Conservation (phyloP, 2,329 filamentous ascomycete genomes). For the Penicillium sp. region DNA sequence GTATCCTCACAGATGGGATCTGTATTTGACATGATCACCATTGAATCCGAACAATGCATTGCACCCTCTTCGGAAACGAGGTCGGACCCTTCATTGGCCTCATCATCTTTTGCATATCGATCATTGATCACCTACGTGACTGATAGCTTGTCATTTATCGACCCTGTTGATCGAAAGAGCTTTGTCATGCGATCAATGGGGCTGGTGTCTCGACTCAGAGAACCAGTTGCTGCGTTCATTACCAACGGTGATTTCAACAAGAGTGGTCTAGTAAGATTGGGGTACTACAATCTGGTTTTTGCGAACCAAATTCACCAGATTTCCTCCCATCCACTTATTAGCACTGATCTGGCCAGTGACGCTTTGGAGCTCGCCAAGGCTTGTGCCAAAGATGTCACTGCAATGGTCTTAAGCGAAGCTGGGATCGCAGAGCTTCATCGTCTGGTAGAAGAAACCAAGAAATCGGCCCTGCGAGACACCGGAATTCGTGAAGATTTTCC, state of each 20-base stretch:
- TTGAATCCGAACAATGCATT: slow-evolving; percentile 18
- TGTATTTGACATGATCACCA: slow-evolving; percentile 36
- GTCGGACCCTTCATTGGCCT: slow-evolving; percentile 10
- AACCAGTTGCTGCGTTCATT: slow-evolving; percentile 28
- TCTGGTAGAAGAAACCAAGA: slow-evolving; percentile 49
- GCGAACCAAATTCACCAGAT: slow-evolving; percentile 41
- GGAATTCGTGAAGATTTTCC: slow-evolving; percentile 50
- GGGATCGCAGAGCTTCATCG: slow-evolving; percentile 39
- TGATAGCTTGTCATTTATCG: slow-evolving; percentile 52
- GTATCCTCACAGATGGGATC: slow-evolving; percentile 49
- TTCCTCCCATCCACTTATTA: slow-evolving; percentile 34
- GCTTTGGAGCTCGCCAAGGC: slow-evolving; percentile 32
- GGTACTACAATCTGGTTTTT: slow-evolving; percentile 37
- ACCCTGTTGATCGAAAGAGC: slow-evolving; percentile 53
- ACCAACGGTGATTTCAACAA: slow-evolving; percentile 16
- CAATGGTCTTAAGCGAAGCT: slow-evolving; percentile 30
- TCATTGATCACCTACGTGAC: slow-evolving; percentile 53
- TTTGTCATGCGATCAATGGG: slow-evolving; percentile 43
- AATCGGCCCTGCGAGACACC: slow-evolving; percentile 42
- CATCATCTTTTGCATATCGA: slow-evolving; percentile 30
- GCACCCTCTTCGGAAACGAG: neutral
- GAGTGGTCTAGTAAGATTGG: slow-evolving; percentile 21
- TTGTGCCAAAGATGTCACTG: slow-evolving; percentile 39
- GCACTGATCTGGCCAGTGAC: slow-evolving; percentile 20
- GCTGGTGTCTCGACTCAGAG: slow-evolving; percentile 42